Conservation (phyloP, 805 yeast genomes). For the Dipodascopsis uninucleata region DNA sequence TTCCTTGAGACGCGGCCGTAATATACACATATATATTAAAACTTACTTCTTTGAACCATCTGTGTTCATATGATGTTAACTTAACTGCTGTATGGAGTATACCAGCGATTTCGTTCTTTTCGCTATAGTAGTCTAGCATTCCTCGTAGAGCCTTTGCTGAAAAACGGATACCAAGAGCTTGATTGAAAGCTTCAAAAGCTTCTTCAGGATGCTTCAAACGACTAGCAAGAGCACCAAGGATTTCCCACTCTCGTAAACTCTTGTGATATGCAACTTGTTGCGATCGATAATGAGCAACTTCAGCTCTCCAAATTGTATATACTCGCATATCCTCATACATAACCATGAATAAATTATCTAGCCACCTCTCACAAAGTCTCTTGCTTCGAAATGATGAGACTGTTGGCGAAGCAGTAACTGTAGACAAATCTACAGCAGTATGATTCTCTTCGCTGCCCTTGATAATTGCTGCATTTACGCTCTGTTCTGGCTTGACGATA, state of each 20-base stretch:
- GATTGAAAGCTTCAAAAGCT: conserved; percentile 78
- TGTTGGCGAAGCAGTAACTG: conserved; percentile 5
- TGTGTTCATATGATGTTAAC: conserved; percentile 92
- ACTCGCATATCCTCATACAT: conserved; percentile 64
- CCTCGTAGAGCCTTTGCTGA: conserved; percentile 76
- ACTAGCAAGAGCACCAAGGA: conserved; percentile 78
- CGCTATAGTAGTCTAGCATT: conserved; percentile 60
- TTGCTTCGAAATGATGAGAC: conserved; percentile 39
- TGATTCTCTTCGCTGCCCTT: conserved; percentile 23
- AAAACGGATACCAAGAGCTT: conserved; percentile 69
- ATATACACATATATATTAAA: neutral
- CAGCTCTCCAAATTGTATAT: conserved; percentile 92
- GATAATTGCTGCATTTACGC: conserved; percentile 28
- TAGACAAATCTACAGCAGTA: conserved; percentile 8
- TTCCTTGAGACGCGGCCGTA: neutral
- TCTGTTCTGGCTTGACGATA: conserved; percentile 27
- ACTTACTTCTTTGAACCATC: conserved; percentile 80
- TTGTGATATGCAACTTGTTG: conserved; percentile 78
- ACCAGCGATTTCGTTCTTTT: conserved; percentile 39
- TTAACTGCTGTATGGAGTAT: conserved; percentile 70
- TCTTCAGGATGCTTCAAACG: conserved; percentile 83
- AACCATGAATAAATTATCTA: conserved; percentile 67
- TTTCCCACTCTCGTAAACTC: conserved; percentile 86
- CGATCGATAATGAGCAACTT: conserved; percentile 80
- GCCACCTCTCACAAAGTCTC: conserved; percentile 71